A percentile compares a stretch with the other conserved stretches of the same genome.
Evolutionary conservation across 306 rosid genomes (phyloP).

Genomic region (Vigna mungo): DNA sequence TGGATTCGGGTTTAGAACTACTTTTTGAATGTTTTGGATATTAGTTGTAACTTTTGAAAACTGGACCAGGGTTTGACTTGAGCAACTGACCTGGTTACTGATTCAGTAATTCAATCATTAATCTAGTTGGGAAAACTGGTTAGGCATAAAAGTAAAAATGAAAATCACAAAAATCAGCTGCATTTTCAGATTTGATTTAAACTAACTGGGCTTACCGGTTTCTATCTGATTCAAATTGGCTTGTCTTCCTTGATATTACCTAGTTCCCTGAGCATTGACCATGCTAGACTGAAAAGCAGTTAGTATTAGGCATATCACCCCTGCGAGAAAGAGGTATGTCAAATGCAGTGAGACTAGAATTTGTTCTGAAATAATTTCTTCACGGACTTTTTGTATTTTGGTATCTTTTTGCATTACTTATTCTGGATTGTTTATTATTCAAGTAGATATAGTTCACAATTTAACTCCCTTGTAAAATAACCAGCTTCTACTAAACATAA

Average conservation of each 20-base stretch:
- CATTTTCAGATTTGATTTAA: constrained; percentile 13
- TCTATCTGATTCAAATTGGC: not conserved
- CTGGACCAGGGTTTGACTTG: not conserved
- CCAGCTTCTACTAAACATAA: not conserved
- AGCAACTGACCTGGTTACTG: constrained; percentile 21
- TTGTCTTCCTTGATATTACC: not conserved
- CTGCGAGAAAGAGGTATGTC: not conserved
- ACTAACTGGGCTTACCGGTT: not conserved
- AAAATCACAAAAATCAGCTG: not conserved
- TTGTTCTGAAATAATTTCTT: not conserved
- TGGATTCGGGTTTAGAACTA: constrained; percentile 5
- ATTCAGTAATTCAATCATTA: constrained; percentile 15
- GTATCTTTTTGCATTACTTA: not conserved
- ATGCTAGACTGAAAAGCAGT: not conserved
- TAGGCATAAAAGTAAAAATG: no score
- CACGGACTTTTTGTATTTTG: not conserved
- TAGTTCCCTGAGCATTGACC: not conserved
- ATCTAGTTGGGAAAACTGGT: not conserved
- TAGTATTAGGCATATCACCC: not conserved
- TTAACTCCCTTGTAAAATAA: constrained; percentile 4
- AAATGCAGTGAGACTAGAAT: constrained; percentile 3
- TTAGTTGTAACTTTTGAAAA: not conserved
- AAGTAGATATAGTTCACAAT: not conserved
- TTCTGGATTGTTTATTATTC: not conserved
- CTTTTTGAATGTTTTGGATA: not conserved